phyloP scores from a whole-genome alignment of 441 rosid genomes.

The Kokia cookei region DNA sequence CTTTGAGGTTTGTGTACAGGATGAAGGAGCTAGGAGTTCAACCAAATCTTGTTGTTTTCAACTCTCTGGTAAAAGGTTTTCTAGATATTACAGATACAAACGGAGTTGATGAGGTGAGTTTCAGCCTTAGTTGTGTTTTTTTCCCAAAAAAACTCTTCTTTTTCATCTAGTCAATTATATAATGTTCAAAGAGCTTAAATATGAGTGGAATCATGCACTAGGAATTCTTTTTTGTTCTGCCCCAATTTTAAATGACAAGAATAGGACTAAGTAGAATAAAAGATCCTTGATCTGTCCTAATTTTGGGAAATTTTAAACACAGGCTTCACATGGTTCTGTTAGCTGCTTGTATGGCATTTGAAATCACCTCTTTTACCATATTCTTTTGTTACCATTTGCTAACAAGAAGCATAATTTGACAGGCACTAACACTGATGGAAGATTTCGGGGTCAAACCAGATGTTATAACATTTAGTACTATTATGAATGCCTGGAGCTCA shows the following conservation, averaged over 20 bases:
- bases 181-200: neutral
- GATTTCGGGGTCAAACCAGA: slow-evolving; percentile 80
- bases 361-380: neutral
- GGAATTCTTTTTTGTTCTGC: neutral
- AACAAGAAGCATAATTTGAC: slow-evolving; percentile 7
- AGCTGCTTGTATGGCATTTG: neutral
- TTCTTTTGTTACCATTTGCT: neutral
- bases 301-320: neutral
- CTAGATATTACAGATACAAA: slow-evolving; percentile 51
- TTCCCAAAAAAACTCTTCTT: neutral
- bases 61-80: slow-evolving; percentile 81
- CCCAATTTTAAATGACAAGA: neutral
- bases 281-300: neutral
- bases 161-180: neutral
- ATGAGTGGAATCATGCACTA: neutral
- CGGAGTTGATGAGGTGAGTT: slow-evolving; percentile 78
- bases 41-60: slow-evolving; percentile 86
- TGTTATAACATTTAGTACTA: slow-evolving; percentile 85
- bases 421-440: slow-evolving; percentile 78
- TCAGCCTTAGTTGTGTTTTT: neutral
- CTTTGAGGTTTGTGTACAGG: slow-evolving; percentile 61
- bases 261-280: neutral
- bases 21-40: slow-evolving; percentile 85
- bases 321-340: neutral
- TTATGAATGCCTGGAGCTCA: slow-evolving; percentile 96